phyloP scores from a whole-genome alignment of 768 basidiomycete species.

The Suillus decipiens region DNA sequence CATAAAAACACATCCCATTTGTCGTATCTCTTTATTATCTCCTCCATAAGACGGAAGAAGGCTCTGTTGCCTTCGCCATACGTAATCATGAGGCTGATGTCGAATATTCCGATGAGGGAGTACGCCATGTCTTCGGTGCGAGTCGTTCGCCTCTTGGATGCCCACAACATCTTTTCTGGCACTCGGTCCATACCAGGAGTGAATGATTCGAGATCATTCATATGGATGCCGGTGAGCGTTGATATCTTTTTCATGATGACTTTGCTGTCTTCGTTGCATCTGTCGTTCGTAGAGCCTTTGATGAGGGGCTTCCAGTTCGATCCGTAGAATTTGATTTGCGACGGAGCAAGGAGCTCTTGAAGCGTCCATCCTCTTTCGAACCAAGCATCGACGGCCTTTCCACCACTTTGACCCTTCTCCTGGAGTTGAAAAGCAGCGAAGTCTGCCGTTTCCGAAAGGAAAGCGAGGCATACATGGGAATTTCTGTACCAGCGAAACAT shows the following conservation, averaged over 20 bases:
- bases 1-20: slow-evolving; percentile 15
- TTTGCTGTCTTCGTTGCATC: neutral
- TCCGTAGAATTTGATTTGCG: slow-evolving; percentile 19
- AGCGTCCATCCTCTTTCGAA: slow-evolving; percentile 21
- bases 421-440: neutral
- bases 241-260: slow-evolving; percentile 7
- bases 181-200: slow-evolving; percentile 7
- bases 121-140: slow-evolving; percentile 21
- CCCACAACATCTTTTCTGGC: slow-evolving; percentile 19
- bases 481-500: slow-evolving; percentile 25
- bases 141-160: slow-evolving; percentile 22
- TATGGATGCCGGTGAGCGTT: slow-evolving; percentile 3
- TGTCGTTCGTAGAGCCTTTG: slow-evolving; percentile 5
- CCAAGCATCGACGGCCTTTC: slow-evolving; percentile 12
- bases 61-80: slow-evolving; percentile 23
- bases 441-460: slow-evolving; percentile 11
- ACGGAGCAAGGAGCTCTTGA: slow-evolving; percentile 20
- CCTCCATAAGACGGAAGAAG: slow-evolving; percentile 18
- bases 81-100: slow-evolving; percentile 16
- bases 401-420: neutral
- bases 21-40: slow-evolving; percentile 12
- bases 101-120: slow-evolving; percentile 20
- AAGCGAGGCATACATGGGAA: slow-evolving; percentile 16
- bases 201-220: slow-evolving; percentile 11
- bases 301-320: slow-evolving; percentile 18